These are phyloP conservation scores for Phyllosticta capitalensis DNA, from an alignment of 2,329 filamentous ascomycete species.

Conservation along the genomic window DNA sequence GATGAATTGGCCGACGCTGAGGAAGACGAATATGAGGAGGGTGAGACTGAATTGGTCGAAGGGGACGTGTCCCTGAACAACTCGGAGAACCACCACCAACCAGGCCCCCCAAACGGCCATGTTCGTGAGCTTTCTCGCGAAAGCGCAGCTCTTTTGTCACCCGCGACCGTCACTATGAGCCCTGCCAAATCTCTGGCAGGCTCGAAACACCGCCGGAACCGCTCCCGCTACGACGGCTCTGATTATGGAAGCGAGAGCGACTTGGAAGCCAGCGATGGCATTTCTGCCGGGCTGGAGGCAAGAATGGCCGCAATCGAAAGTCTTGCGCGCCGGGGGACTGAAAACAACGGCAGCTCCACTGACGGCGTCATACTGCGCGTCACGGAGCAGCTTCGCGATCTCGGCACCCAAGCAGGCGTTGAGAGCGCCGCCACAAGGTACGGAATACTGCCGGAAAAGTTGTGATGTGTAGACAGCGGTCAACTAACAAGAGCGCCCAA, in stretches of 20 bases:
- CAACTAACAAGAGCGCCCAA: not conserved
- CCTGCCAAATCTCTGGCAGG: slow-evolving; percentile 21
- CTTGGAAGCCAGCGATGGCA: slow-evolving; percentile 54
- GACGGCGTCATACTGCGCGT: slow-evolving; percentile 61
- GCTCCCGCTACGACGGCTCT: slow-evolving; percentile 57
- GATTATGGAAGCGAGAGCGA: slow-evolving; percentile 64
- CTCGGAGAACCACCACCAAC: slow-evolving; percentile 15
- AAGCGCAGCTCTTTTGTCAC: slow-evolving; percentile 31
- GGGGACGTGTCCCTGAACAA: slow-evolving; percentile 26
- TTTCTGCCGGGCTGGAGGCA: slow-evolving; percentile 56
- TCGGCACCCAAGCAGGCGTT: slow-evolving; percentile 63
- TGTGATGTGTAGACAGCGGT: not conserved
- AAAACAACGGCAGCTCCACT: slow-evolving; percentile 53
- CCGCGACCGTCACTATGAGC: slow-evolving; percentile 28
- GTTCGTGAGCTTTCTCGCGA: slow-evolving; percentile 30
- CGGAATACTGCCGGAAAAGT: slow-evolving; percentile 15
- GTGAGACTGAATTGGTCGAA: slow-evolving; percentile 11
- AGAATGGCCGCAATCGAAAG: slow-evolving; percentile 66
- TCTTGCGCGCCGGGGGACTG: slow-evolving; percentile 52
- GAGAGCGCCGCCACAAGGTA: slow-evolving; percentile 65
- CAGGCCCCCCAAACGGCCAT: not conserved
- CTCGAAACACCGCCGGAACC: slow-evolving; percentile 32
- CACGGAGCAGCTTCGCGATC: slow-evolving; percentile 58
- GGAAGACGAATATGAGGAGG: slow-evolving; percentile 51
- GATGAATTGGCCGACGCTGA: slow-evolving; percentile 71